Evolutionary conservation across 2,329 filamentous ascomycete species (phyloP), one percentile per base, ranked within the genome.

Genomic region (Pleoardoris graminearum): DNA sequence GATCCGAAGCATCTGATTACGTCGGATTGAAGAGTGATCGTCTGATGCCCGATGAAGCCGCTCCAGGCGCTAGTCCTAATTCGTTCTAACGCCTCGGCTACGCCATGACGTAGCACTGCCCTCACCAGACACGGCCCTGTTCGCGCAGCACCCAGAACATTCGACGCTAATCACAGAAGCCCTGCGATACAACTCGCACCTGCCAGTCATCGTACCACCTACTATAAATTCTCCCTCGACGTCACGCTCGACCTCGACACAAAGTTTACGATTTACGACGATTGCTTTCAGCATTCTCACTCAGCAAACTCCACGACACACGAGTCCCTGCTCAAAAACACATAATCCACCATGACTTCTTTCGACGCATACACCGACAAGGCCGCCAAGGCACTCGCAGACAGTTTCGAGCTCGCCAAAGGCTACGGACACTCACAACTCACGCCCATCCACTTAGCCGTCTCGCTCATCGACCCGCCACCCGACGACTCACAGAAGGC

Each of bases 311-410:
- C 55, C 33, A 25, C 41, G 39, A 57, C 37, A n/a, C 27, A 22
- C 42, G 59, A 59, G 57, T 58, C 51, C 21, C 51, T 56, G 50
- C 51, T 45, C 21, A 27, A n/a, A n/a, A n/a, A 63, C 59, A 54
- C 58, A 57, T 43, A 35, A 51, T 53, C 45, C 62, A 84, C 62
- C 62, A 90, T 91, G 88, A 84, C 82, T 75, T 83, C 86, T 47
- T 84, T 86, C 67, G 90, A 92, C 86, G 88, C 95, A 72, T 97
- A 97, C 73, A 99, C 94, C 61, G 93, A 97, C 77, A 82, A 89
- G 77, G 94, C 90, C 61, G 89, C 92, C 72, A 90, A 93, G 79
- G 89, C 93, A 67, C 82, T 99, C 71, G 85, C 89, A 67, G 91
- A 97, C 74, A 90, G 92, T 74, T 92, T 94, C 81, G 81, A 84